Evolutionary conservation across 139 green algal genomes (phyloP), one percentile per base, ranked within the genome.

Genomic region (Chlorella sorokiniana): DNA sequence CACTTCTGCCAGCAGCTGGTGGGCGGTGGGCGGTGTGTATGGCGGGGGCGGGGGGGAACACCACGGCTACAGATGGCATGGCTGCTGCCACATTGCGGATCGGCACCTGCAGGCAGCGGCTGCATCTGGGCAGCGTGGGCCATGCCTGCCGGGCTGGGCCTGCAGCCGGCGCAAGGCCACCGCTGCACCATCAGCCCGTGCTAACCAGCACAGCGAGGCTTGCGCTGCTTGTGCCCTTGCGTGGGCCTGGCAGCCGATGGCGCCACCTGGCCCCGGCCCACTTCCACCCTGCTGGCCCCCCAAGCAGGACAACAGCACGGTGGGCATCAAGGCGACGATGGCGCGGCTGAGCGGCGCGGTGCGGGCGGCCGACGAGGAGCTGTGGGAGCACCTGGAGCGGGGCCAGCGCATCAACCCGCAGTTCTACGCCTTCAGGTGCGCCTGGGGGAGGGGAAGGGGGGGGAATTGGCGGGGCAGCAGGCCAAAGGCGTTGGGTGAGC

Each of bases 381-480:
- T 96, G 41, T 91, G 86, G 83, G 40, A 79, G 23, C 92, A 95
- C 80, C 81, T 96, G 68, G 73, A 84, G 61, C 29, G 41, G 40
- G 56, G 40, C 14, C 4, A 56, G 41, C 44, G 41, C 27, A 81
- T 79, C 80, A 80, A 72, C 78, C 91, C 94, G 1, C 94, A 98
- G 81, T 98, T 96, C 70, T 99, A 97, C 79, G 92, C 96, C 10
- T 98, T 99, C 83, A 90, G 96, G 40, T 98, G 96, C 20, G 51
- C 9, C 14, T n/a, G n/a, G n/a, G n/a, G n/a, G n/a, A n/a, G n/a
- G n/a, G n/a, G n/a, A n/a, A n/a, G n/a, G n/a, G n/a, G n/a, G n/a
- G n/a, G n/a, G n/a, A n/a, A n/a, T n/a, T n/a, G n/a, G n/a, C n/a
- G n/a, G n/a, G n/a, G n/a, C n/a, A n/a, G n/a, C n/a, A n/a, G n/a